A percentile compares a stretch with the other conserved stretches of the same genome.
Conservation (phyloP, 305 asterid species). For the Coffea humblotiana region DNA sequence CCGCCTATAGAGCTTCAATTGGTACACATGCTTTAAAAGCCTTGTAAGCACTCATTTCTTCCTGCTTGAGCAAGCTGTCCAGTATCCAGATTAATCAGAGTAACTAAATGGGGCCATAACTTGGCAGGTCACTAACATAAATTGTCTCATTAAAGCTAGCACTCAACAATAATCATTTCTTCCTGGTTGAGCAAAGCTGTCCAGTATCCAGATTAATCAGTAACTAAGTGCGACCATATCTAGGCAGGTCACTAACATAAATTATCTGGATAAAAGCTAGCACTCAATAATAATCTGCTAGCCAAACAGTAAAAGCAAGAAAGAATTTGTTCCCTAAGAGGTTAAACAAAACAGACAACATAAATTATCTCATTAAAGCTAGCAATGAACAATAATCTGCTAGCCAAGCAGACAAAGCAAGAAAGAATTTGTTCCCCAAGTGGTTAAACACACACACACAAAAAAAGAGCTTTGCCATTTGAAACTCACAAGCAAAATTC, state of each 20-base stretch:
- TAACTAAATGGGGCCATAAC: not conserved
- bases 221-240: not conserved
- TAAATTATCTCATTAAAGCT: not conserved
- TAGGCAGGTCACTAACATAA: not conserved
- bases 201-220: constrained; percentile 22
- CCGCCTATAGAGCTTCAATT: constrained; percentile 61
- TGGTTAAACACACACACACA: not conserved
- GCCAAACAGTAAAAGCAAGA: not conserved
- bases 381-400: not conserved
- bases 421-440: not conserved
- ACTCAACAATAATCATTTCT: constrained; percentile 40
- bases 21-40: constrained; percentile 80
- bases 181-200: constrained; percentile 9
- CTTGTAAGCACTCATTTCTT: constrained; percentile 78
- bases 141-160: not conserved
- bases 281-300: not conserved
- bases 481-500: not conserved
- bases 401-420: not conserved
- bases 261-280: not conserved
- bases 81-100: constrained; percentile 12
- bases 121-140: not conserved
- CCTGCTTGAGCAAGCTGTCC: constrained; percentile 19
- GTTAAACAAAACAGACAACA: not conserved
- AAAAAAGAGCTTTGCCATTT: not conserved
- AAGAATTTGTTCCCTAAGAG: not conserved